Percentiles rank a stretch among this genome's conserved stretches.
Conservation (phyloP, 108 stramenopile genomes). For the Pinguiococcus pyrenoidosus region DNA sequence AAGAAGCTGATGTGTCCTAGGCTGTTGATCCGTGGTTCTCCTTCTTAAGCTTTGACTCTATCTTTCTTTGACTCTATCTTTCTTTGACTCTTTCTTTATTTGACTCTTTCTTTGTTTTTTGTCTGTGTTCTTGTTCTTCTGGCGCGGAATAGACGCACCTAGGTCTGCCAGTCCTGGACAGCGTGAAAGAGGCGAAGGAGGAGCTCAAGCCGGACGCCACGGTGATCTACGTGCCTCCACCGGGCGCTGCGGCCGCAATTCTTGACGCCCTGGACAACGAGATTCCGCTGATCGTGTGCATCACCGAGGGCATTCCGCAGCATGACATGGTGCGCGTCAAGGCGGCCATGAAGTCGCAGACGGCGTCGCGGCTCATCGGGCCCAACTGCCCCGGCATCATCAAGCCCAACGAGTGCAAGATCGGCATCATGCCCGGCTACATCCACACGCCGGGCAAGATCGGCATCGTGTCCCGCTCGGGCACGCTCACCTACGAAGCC, state of each 20-base stretch:
- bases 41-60: too few relatives aligned
- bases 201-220: conserved; percentile 74
- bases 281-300: conserved; percentile 93
- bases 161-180: conserved; percentile 89
- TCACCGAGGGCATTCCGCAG: conserved; percentile 98
- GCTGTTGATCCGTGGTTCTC: too few relatives aligned
- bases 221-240: conserved; percentile 97
- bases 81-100: too few relatives aligned
- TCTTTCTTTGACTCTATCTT: too few relatives aligned
- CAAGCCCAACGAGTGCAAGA: conserved; percentile 98
- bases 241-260: conserved; percentile 82
- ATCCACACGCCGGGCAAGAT: conserved; percentile 91
- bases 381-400: conserved; percentile 99
- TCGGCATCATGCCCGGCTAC: conserved; percentile 99
- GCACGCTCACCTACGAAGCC: conserved; percentile 96
- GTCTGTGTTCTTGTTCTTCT: conserved; percentile 86
- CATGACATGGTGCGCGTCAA: conserved; percentile 98
- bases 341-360: conserved; percentile 56
- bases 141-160: conserved; percentile 83
- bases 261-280: conserved; percentile 66
- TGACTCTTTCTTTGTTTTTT: too few relatives aligned
- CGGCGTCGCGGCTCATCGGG: conserved; percentile 78
- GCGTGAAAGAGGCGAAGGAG: conserved; percentile 37
- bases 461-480: conserved; percentile 86
- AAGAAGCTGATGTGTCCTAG: too few relatives aligned